Conservation (phyloP, 352 stramenopile species). For the Phytophthora hybrid region DNA sequence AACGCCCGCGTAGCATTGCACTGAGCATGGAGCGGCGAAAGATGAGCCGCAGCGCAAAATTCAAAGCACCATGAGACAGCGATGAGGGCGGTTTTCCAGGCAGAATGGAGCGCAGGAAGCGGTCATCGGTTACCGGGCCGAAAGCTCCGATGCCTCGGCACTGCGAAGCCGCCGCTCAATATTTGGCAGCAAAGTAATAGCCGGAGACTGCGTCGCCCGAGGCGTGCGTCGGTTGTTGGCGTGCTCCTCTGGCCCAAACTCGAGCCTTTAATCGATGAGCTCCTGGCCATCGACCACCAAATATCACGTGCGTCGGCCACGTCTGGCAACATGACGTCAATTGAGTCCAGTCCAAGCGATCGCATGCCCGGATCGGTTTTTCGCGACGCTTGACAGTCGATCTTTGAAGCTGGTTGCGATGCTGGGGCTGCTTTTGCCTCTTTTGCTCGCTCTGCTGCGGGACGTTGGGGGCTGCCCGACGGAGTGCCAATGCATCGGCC, state of each 20-base stretch:
- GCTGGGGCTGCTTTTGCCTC: conserved; percentile 17
- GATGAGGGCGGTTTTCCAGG: conserved; percentile 19
- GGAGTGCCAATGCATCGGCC: conserved; percentile 72
- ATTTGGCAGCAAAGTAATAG: conserved; percentile 23
- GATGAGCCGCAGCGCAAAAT: conserved; percentile 19
- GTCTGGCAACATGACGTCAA: conserved; percentile 6
- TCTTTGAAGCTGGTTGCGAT: conserved; percentile 28
- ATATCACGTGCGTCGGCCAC: conserved; percentile 10
- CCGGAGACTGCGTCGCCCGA: conserved; percentile 19
- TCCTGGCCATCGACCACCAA: conserved; percentile 13
- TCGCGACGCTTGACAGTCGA: conserved; percentile 34
- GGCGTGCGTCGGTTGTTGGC: conserved; percentile 12
- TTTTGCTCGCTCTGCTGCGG: conserved; percentile 20
- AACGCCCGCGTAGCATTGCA: background rate
- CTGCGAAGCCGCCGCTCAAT: conserved; percentile 9
- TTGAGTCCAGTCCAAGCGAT: conserved; percentile 24
- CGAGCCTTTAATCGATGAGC: background rate
- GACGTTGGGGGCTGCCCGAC: conserved; percentile 44
- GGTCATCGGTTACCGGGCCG: conserved; percentile 31
- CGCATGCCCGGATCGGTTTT: conserved; percentile 10
- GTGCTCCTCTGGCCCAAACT: conserved; percentile 10
- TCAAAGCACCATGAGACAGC: conserved; percentile 36
- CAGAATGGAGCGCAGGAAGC: conserved; percentile 14
- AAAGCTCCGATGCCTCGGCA: conserved; percentile 13
- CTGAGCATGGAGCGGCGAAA: conserved; percentile 6